phyloP scores from a whole-genome alignment of 108 stramenopile species.

The Pseudonitzschia delicatissima region DNA sequence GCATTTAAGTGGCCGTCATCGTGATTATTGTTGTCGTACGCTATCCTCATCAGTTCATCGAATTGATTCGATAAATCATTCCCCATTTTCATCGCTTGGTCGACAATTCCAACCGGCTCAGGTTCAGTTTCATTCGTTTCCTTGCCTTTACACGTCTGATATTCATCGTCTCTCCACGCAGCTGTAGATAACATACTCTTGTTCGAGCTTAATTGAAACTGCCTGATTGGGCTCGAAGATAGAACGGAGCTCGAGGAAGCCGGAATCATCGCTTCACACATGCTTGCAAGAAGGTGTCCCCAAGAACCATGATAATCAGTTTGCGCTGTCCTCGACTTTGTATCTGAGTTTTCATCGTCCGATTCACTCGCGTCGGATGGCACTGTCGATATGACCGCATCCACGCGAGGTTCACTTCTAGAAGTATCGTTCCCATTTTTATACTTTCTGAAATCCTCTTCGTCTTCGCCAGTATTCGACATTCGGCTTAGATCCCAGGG shows the following conservation, averaged over 20 bases:
- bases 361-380: background rate
- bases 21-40: background rate
- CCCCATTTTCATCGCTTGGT: slow-evolving; percentile 17
- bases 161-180: background rate
- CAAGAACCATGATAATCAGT: slow-evolving; percentile 13
- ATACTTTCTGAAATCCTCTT: background rate
- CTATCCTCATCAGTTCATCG: slow-evolving; percentile 21
- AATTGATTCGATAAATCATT: slow-evolving; percentile 19
- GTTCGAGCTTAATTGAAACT: slow-evolving; percentile 1
- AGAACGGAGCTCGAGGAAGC: background rate
- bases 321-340: background rate
- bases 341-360: background rate
- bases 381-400: background rate
- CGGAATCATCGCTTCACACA: slow-evolving; percentile 18
- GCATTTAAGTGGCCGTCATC: background rate
- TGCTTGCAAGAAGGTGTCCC: slow-evolving; percentile 15
- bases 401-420: background rate
- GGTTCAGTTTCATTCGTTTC: background rate
- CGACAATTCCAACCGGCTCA: background rate
- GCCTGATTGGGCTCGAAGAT: slow-evolving; percentile 3
- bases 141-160: background rate
- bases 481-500: slow-evolving; percentile 2
- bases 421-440: background rate
- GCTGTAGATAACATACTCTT: background rate
- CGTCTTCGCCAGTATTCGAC: background rate